Evolutionary conservation across 176 grass and related monocot genomes (phyloP).

Genomic region (Oryza glaberrima): DNA sequence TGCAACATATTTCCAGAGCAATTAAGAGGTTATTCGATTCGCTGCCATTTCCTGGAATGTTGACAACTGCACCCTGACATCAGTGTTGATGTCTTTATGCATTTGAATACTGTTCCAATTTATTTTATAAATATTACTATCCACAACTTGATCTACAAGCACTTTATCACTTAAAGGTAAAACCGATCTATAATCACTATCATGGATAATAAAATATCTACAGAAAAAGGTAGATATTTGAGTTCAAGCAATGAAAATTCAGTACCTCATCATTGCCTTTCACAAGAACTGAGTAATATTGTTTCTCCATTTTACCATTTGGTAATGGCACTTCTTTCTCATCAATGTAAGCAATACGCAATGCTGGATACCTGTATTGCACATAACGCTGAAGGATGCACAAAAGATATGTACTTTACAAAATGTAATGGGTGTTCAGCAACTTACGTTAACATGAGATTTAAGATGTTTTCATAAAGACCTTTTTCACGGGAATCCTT

Average conservation of each 20-base stretch:
- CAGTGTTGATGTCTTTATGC: not conserved
- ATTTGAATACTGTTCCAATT: conserved; percentile 30
- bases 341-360: conserved; percentile 85
- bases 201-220: not conserved
- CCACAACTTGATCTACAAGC: not conserved
- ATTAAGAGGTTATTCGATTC: not conserved
- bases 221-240: conserved; percentile 15
- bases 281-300: conserved; percentile 83
- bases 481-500: conserved; percentile 62
- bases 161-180: not conserved
- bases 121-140: conserved; percentile 15
- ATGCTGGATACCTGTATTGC: conserved; percentile 59
- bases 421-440: not conserved
- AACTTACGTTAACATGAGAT: conserved; percentile 69
- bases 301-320: conserved; percentile 57
- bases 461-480: conserved; percentile 75
- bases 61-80: conserved; percentile 1
- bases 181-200: not conserved
- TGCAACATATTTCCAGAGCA: conserved; percentile 24
- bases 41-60: conserved; percentile 22
- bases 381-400: conserved; percentile 35
- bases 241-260: conserved; percentile 40
- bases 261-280: conserved; percentile 82
- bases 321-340: conserved; percentile 55
- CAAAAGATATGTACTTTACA: conserved; percentile 30